Evolutionary conservation across 768 basidiomycete genomes (phyloP).

Genomic region (Boletus subparvulus): DNA sequence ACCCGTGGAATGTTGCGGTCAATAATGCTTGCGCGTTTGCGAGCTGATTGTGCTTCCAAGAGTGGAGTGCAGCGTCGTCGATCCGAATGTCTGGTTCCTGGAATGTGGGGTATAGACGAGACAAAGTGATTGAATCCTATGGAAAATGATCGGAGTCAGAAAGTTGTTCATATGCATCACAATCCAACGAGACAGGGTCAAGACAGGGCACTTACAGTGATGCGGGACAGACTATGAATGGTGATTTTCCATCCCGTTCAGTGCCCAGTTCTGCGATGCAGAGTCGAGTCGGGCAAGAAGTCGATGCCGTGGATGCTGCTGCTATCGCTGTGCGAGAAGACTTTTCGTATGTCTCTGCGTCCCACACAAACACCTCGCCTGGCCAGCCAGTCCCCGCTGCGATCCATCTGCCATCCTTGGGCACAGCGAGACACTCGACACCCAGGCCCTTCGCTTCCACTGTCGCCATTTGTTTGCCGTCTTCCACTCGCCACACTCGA

Average conservation of each 20-base stretch:
- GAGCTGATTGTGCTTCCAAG: not conserved
- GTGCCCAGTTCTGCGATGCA: not conserved
- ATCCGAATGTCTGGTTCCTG: not conserved
- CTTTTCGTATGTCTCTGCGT: not conserved
- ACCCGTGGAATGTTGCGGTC: not conserved
- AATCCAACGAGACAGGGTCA: not conserved
- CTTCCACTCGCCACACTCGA: not conserved
- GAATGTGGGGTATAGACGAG: not conserved
- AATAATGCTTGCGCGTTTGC: not conserved
- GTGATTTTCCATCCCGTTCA: not conserved
- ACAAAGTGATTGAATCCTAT: not conserved
- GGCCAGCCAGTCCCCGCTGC: not conserved
- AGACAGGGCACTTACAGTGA: not conserved
- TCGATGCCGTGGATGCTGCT: not conserved
- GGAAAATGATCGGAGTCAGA: not conserved
- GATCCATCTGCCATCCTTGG: not conserved
- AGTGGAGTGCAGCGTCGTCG: not conserved
- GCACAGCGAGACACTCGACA: not conserved
- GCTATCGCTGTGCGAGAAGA: not conserved
- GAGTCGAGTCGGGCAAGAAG: conserved; percentile 3
- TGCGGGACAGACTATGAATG: not conserved
- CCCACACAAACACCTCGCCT: not conserved
- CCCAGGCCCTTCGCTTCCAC: not conserved
- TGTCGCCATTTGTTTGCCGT: not conserved
- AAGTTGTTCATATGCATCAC: not conserved